Evolutionary conservation across 352 stramenopile species (phyloP).

Genomic region (Albugo candida): DNA sequence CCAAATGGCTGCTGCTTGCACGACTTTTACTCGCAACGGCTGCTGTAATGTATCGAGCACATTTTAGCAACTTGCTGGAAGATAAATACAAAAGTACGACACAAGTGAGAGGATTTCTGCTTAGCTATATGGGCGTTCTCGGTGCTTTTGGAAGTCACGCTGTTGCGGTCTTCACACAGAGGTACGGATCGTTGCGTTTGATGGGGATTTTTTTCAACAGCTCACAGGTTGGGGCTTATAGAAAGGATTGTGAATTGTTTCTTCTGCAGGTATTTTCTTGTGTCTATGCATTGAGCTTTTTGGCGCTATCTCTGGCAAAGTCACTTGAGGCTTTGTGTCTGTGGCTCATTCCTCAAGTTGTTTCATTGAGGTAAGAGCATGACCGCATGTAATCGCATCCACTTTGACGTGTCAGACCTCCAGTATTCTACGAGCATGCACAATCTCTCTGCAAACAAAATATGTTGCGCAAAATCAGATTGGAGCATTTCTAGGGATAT

Average conservation of each 20-base stretch:
- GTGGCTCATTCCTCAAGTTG: conserved; percentile 39
- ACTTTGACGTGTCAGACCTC: not conserved
- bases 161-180: conserved; percentile 26
- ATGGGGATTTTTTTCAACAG: conserved; percentile 8
- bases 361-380: conserved; percentile 30
- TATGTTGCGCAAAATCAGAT: conserved; percentile 47
- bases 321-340: conserved; percentile 30
- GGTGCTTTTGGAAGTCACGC: conserved; percentile 39
- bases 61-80: conserved; percentile 59
- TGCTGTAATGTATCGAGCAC: conserved; percentile 53
- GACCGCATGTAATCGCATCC: conserved; percentile 1
- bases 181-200: conserved; percentile 29
- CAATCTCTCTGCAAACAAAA: conserved; percentile 46
- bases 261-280: conserved; percentile 34
- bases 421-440: conserved; percentile 66
- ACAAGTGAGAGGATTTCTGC: conserved; percentile 34
- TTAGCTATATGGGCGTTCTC: conserved; percentile 68
- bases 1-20: conserved; percentile 44
- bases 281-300: conserved; percentile 50
- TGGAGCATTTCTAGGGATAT: conserved; percentile 62
- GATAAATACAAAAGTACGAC: conserved; percentile 60
- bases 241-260: conserved; percentile 2
- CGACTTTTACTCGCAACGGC: conserved; percentile 54
- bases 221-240: not conserved
- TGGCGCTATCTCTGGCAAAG: conserved; percentile 31